Percentiles rank a stretch among this genome's conserved stretches.
These are phyloP conservation scores for Dactylellina haptotyla DNA, from an alignment of 2,329 filamentous ascomycete genomes.

Conservation along the genomic window DNA sequence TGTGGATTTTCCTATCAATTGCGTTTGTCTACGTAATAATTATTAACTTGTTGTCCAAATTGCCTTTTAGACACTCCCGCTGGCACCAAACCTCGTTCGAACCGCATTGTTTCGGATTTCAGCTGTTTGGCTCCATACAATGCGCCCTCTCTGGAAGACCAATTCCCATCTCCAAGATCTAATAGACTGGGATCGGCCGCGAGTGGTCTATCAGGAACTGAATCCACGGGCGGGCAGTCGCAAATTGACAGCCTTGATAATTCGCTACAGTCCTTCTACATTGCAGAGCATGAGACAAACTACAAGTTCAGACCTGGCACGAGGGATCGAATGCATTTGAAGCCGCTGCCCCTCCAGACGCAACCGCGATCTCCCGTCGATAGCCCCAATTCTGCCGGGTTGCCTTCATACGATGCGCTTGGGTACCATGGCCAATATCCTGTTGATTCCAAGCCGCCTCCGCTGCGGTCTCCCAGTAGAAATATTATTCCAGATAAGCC, in stretches of 20 bases:
- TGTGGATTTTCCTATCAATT: not conserved
- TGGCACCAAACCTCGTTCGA: conserved; percentile 8
- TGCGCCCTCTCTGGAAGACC: conserved; percentile 14
- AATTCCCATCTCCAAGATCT: conserved; percentile 31
- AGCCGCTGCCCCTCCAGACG: conserved; percentile 29
- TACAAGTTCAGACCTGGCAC: conserved; percentile 42
- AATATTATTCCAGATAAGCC: conserved; percentile 15
- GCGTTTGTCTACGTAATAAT: not conserved
- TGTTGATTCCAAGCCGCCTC: conserved; percentile 26
- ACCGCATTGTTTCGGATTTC: conserved; percentile 47
- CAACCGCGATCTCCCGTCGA: conserved; percentile 6
- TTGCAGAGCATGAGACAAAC: conserved; percentile 49
- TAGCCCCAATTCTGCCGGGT: conserved; percentile 27
- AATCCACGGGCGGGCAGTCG: conserved; percentile 25
- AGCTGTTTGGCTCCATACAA: conserved; percentile 17
- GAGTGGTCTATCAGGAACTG: conserved; percentile 20
- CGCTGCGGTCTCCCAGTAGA: conserved; percentile 41
- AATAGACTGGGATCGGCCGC: conserved; percentile 28
- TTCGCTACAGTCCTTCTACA: conserved; percentile 47
- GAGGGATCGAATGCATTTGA: conserved; percentile 24
- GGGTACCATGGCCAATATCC: conserved; percentile 10
- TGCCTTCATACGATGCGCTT: conserved; percentile 43
- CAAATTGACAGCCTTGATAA: conserved; percentile 38
- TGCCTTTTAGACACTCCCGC: conserved; percentile 19
- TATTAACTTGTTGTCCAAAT: not conserved